Evolutionary conservation across 805 yeast genomes (phyloP).

Genomic region (Cyberlindnera veronae): DNA sequence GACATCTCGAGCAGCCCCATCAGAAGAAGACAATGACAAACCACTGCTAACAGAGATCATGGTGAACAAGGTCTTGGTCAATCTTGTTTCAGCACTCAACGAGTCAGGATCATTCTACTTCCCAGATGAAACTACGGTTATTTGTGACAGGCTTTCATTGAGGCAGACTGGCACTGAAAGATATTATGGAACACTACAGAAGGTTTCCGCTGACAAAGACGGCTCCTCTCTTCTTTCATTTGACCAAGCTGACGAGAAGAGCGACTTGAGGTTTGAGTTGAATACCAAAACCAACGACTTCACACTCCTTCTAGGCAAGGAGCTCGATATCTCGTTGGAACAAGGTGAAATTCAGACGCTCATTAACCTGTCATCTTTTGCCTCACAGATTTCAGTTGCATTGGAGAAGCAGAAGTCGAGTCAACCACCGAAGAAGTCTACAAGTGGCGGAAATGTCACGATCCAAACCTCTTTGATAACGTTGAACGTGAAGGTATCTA

Average conservation of each 20-base stretch:
- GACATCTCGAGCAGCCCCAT: not conserved
- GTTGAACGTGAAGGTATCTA: constrained; percentile 10
- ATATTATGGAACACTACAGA: constrained; percentile 46
- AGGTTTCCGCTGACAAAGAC: constrained; percentile 25
- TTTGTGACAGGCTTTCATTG: constrained; percentile 32
- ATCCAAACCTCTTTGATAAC: constrained; percentile 23
- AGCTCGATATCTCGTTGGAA: constrained; percentile 26
- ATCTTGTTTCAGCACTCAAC: constrained; percentile 45
- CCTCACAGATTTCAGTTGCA: constrained; percentile 27
- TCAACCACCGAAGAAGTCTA: constrained; percentile 4
- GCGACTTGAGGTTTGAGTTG: constrained; percentile 54
- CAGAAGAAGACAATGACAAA: not conserved
- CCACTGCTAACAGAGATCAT: constrained; percentile 36
- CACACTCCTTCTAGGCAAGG: constrained; percentile 44
- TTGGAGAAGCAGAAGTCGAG: constrained; percentile 15
- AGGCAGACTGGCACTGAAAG: constrained; percentile 41
- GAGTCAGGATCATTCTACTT: constrained; percentile 40
- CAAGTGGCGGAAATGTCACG: constrained; percentile 3
- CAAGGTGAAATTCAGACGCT: constrained; percentile 25
- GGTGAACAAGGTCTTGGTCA: constrained; percentile 36
- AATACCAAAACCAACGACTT: constrained; percentile 33
- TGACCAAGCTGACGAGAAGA: constrained; percentile 31
- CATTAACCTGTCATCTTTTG: constrained; percentile 27
- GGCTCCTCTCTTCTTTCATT: constrained; percentile 27
- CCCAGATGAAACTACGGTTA: constrained; percentile 29